Evolutionary conservation across 306 rosid species (phyloP), one percentile per base, ranked within the genome.

Genomic region (Gastrolobium bilobum): DNA sequence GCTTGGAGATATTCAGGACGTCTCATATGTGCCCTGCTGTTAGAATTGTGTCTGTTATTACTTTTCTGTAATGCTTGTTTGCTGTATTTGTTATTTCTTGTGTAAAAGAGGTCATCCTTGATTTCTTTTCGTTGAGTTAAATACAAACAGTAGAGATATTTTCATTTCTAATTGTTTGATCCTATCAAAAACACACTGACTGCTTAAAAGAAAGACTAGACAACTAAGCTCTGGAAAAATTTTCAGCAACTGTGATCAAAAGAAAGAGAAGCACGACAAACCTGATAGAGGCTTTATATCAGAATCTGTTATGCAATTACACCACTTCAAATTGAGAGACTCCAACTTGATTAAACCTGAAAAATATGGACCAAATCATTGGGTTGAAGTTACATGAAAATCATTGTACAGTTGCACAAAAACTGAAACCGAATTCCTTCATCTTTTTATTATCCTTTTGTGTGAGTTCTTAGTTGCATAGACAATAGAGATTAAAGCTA

Each of bases 321-420:
- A 93, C 94, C 99, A 95, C 88, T 91, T 95, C 54, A 95, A 80
- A 93, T 95, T 95, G 68, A 95, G 94, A 83, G 96, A 95, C 79
- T 92, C 96, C 87, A 95, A 84, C 76, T 88, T 92, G 46, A 80
- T 81, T 77, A 95, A 88, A 84, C 92, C 98, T 95, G 90, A 69
- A 66, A 73, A 62, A 68, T 47, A 42, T 67, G 79, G n/a, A 77
- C 20, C 66, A 48, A 29, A 77, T 54, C 38, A 75, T 30, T 76
- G 30, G 61, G 60, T 31, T 51, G 50, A 54, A 68, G 33, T 69
- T 58, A n/a, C 37, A 50, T 31, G 60, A 39, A 70, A 52, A 77
- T 44, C 74, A 77, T 63, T 57, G 63, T 63, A 20, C 47, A 76
- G 37, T 2, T 30, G 47, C 70, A 62, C 26, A 63, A 67, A 9